Base-by-base conservation (phyloP, 176 grass and related monocot species). In the Cymbopogon citratus region DNA sequence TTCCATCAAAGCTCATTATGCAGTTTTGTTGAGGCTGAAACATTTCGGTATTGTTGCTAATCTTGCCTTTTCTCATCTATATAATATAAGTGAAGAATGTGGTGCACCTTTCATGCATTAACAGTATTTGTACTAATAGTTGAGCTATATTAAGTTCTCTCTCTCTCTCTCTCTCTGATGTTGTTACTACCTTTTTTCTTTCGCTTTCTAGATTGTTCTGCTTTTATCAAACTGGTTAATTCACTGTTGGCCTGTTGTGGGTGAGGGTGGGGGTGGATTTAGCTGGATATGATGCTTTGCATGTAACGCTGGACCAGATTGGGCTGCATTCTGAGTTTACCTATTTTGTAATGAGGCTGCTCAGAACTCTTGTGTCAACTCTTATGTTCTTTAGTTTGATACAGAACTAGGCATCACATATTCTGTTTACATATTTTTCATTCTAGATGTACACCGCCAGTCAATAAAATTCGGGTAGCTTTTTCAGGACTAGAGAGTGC, bases 1-100 rank as follows among this genome's bases (percentile, higher is more conserved):
- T 62, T 62, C 23, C 12, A 26, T 74, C 27, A 88, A 80, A 35
- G 27, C 23, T 77, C 19, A 56, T 56, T 78, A 31, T 39, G 62
- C 38, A 14, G 52, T 75, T 80, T 29, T 49, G 2, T 49, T 48
- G 12, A 65, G 24, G 33, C 56, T 89, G 36, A 16, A 10, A 2
- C 24, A 69, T 51, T 48, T 62, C 11, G 24, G 38, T 1, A 44
- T 0, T 40, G n/a, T 52, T 7, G 12, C 1, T 18, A 38, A 62
- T 76, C 49, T 31, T 44, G 29, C 66, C 45, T 57, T 40, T 39
- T 85, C 7, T 29, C 21, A 51, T 44, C 52, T n/a, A n/a, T n/a
- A n/a, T n/a, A n/a, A n/a, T 21, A 56, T 45, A 69, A 56, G 70
- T 43, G 29, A 64, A 64, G 13, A 63, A 71, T 76, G 33, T 69